Percentiles rank a stretch among this genome's conserved stretches.
These are phyloP conservation scores for Erythrophleum fordii DNA, from an alignment of 306 rosid species.

Conservation along the genomic window DNA sequence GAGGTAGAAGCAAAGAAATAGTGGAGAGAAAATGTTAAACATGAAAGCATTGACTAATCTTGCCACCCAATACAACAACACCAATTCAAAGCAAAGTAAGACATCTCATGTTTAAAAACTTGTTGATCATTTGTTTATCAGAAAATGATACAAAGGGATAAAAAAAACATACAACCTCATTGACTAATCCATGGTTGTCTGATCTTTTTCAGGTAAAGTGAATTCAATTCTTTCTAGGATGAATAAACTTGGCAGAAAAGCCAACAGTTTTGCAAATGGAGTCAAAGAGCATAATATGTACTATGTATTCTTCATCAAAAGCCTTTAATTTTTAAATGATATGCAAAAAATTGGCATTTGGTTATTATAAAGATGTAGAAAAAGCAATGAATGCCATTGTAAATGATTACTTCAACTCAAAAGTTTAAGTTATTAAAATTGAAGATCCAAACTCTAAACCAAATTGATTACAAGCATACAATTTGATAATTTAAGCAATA, in stretches of 20 bases:
- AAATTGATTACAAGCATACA: no score
- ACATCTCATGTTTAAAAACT: conserved; percentile 3
- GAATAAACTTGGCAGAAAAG: conserved; percentile 32
- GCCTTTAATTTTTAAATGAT: no score
- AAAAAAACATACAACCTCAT: neutral
- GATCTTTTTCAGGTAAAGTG: neutral
- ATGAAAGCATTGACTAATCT: conserved; percentile 37
- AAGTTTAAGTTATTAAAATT: no score
- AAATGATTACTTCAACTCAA: no score
- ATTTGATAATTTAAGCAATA: no score
- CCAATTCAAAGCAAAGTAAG: conserved; percentile 40
- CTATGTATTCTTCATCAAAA: neutral
- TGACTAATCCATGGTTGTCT: neutral
- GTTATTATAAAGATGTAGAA: no score
- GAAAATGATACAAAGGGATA: neutral
- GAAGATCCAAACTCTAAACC: no score
- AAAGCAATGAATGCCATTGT: no score
- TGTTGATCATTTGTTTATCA: neutral
- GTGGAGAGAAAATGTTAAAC: neutral
- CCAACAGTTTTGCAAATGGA: neutral
- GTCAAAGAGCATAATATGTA: conserved; percentile 1
- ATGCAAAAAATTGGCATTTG: no score
- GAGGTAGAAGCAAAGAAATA: neutral
- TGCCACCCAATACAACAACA: conserved; percentile 33
- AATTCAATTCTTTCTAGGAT: neutral